A percentile compares a stretch with the other conserved stretches of the same genome.
phyloP scores from a whole-genome alignment of 129 eudicot species.

The Pittosporum tobira region DNA sequence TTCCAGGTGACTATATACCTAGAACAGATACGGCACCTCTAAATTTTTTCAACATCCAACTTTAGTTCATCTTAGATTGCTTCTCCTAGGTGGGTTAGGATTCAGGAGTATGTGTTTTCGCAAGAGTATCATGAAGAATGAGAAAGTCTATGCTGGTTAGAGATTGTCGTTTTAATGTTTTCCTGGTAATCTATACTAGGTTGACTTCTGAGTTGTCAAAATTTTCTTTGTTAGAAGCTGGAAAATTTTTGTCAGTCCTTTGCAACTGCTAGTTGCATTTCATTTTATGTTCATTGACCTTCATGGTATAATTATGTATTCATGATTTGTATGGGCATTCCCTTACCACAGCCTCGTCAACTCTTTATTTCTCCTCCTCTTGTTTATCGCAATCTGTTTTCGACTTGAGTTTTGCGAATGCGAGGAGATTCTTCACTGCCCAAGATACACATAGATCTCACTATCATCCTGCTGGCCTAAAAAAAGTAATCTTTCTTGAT shows the following conservation, averaged over 20 bases:
- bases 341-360: not conserved
- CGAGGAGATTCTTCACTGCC: no score
- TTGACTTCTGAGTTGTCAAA: not conserved
- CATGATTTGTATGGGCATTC: not conserved
- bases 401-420: no score
- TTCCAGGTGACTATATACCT: slow-evolving; percentile 41
- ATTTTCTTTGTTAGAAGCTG: not conserved
- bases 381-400: no score
- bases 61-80: no score
- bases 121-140: not conserved
- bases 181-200: not conserved
- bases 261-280: not conserved
- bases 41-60: no score
- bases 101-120: not conserved
- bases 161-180: not conserved
- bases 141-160: not conserved
- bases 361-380: no score
- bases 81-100: not conserved
- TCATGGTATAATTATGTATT: no score
- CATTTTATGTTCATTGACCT: not conserved
- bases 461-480: no score
- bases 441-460: no score
- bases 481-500: no score
- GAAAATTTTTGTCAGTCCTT: not conserved
- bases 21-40: not conserved